Evolutionary conservation across 352 stramenopile species (phyloP).

Genomic region (Pythium guiyangense): DNA sequence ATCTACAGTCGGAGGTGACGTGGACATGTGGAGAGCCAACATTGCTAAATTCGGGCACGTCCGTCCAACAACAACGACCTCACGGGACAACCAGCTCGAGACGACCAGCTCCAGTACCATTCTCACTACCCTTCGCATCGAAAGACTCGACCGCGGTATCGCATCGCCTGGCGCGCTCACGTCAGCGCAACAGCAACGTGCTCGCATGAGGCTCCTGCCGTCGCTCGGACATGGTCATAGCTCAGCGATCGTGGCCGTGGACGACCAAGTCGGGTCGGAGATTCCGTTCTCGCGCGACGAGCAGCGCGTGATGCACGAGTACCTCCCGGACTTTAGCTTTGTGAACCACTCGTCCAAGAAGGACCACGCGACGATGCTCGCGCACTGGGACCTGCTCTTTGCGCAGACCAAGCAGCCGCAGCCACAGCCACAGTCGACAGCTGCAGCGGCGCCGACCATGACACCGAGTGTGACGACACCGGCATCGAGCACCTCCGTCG

Average conservation of each 20-base stretch:
- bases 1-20: too few species aligned
- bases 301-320: too few species aligned
- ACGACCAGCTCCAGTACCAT: too few species aligned
- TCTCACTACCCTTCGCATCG: too few species aligned
- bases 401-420: conserved; percentile 11
- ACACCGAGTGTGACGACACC: too few species aligned
- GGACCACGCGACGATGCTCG: conserved; percentile 17
- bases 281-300: conserved; percentile 13
- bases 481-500: neutral
- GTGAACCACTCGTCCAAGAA: conserved; percentile 19
- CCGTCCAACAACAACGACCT: too few species aligned
- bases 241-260: conserved; percentile 16
- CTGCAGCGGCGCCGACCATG: neutral
- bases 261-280: conserved; percentile 7
- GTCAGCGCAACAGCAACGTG: too few species aligned
- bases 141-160: too few species aligned
- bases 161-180: too few species aligned
- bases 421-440: neutral
- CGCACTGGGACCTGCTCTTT: conserved; percentile 29
- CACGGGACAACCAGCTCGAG: too few species aligned
- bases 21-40: too few species aligned
- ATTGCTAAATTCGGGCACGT: too few species aligned
- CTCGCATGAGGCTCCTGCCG: neutral
- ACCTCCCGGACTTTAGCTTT: conserved; percentile 24
- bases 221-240: conserved; percentile 3